Percentiles rank a stretch among this genome's conserved stretches.
phyloP scores from a whole-genome alignment of 768 basidiomycete species.

The Strobilomyces echinocephalus region DNA sequence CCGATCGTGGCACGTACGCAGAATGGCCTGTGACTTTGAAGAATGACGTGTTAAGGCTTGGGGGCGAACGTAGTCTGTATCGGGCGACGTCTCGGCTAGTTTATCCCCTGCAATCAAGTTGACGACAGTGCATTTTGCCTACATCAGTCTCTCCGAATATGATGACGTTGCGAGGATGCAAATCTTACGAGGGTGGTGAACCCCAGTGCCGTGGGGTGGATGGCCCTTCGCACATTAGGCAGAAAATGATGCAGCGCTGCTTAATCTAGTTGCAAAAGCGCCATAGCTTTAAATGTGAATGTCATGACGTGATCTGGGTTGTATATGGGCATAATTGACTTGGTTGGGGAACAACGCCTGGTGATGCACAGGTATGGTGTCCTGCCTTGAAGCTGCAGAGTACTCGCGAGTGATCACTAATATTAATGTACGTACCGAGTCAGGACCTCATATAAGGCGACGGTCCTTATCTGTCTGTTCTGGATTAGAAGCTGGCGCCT shows the following conservation, averaged over 20 bases:
- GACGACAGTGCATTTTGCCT: conserved; percentile 40
- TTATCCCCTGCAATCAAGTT: conserved; percentile 33
- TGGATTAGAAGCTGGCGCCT: too few relatives aligned
- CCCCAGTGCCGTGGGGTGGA: background rate
- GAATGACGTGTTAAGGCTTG: conserved; percentile 20
- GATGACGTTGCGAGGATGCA: conserved; percentile 18
- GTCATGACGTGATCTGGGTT: conserved; percentile 12
- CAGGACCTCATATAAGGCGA: background rate
- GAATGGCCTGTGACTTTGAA: conserved; percentile 13
- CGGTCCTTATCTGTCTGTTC: background rate
- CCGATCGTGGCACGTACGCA: conserved; percentile 31
- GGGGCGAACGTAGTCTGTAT: conserved; percentile 30
- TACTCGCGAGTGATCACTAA: background rate
- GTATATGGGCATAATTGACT: conserved; percentile 10
- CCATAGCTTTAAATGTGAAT: too few relatives aligned
- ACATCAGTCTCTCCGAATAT: conserved; percentile 27
- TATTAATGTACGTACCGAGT: conserved; percentile 10
- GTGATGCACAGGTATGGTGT: background rate
- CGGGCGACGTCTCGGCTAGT: conserved; percentile 27
- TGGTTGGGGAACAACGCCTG: conserved; percentile 4
- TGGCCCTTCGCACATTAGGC: conserved; percentile 4
- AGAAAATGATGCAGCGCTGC: background rate
- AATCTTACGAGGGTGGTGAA: conserved; percentile 16
- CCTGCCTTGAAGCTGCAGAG: background rate
- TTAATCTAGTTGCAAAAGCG: background rate